Evolutionary conservation across 768 basidiomycete genomes (phyloP).

Genomic region (Xerocomellus intermedius): DNA sequence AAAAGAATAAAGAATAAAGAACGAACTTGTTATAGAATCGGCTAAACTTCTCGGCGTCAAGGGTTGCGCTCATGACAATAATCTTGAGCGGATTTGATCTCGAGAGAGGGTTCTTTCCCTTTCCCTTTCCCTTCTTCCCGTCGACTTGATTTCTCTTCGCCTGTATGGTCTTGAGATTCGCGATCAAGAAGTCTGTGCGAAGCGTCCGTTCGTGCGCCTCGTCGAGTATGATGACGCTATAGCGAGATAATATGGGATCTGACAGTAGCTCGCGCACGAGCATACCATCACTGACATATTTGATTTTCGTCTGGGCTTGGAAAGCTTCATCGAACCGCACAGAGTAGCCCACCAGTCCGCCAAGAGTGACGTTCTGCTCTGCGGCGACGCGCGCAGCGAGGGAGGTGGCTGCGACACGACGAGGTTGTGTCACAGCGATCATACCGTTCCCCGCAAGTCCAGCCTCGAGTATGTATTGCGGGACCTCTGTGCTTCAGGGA

Average conservation of each 20-base stretch:
- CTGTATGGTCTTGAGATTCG: slow-evolving; percentile 84
- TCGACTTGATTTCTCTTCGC: slow-evolving; percentile 51
- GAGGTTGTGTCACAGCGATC: slow-evolving; percentile 93
- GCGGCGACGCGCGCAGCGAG: slow-evolving; percentile 88
- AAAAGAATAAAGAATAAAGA: not conserved
- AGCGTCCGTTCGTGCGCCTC: slow-evolving; percentile 97
- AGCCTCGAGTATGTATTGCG: slow-evolving; percentile 90
- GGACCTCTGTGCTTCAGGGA: slow-evolving; percentile 70
- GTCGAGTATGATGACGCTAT: slow-evolving; percentile 89
- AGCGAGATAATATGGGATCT: slow-evolving; percentile 72
- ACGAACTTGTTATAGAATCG: slow-evolving; percentile 80
- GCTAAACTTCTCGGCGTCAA: slow-evolving; percentile 94
- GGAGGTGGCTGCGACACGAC: slow-evolving; percentile 91
- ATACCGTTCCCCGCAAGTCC: slow-evolving; percentile 67
- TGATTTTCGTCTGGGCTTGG: slow-evolving; percentile 75
- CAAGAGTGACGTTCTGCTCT: slow-evolving; percentile 74
- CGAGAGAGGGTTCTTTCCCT: slow-evolving; percentile 36
- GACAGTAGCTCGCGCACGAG: slow-evolving; percentile 88
- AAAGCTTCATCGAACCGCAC: slow-evolving; percentile 92
- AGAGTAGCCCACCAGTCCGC: slow-evolving; percentile 85
- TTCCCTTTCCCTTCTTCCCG: slow-evolving; percentile 47
- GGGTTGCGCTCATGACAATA: slow-evolving; percentile 95
- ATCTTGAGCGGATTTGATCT: slow-evolving; percentile 75
- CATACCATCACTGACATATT: slow-evolving; percentile 98
- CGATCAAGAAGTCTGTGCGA: slow-evolving; percentile 90